Evolutionary conservation across 345 rosid species (phyloP).

Genomic region (Populus euphratica): DNA sequence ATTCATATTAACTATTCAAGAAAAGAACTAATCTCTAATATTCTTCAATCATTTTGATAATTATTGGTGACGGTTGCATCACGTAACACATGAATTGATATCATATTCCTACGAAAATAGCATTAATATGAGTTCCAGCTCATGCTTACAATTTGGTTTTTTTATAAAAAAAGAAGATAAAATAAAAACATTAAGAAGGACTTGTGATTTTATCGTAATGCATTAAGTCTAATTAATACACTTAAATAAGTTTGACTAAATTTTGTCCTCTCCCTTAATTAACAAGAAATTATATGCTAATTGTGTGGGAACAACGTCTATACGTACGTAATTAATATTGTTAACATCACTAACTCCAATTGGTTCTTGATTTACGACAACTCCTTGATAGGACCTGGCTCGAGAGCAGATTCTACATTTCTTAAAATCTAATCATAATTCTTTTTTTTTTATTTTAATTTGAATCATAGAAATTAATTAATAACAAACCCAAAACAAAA

Average conservation of each 20-base stretch:
- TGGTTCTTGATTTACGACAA: conserved; percentile 34
- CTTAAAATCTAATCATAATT: conserved; percentile 21
- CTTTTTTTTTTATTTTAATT: too few relatives aligned
- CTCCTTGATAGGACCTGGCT: conserved; percentile 19
- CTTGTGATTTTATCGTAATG: conserved; percentile 19
- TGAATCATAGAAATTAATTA: too few relatives aligned
- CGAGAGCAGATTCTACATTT: not conserved
- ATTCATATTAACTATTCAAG: conserved; percentile 24
- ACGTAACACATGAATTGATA: conserved; percentile 22
- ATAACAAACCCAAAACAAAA: too few relatives aligned
- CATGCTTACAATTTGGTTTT: not conserved
- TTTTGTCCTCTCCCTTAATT: conserved; percentile 33
- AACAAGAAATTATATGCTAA: conserved; percentile 22
- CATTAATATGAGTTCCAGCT: not conserved
- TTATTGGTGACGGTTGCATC: conserved; percentile 36
- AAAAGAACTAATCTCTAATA: conserved; percentile 23
- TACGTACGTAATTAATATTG: conserved; percentile 49
- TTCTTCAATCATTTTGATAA: conserved; percentile 7
- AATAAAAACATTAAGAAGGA: conserved; percentile 15
- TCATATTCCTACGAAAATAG: not conserved
- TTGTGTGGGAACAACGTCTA: conserved; percentile 24
- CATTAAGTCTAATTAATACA: conserved; percentile 19
- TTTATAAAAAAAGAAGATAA: not conserved
- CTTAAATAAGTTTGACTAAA: conserved; percentile 31
- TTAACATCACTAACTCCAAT: conserved; percentile 30